phyloP scores from a whole-genome alignment of 495 filamentous ascomycete species.

The Apiosordaria backusii region DNA sequence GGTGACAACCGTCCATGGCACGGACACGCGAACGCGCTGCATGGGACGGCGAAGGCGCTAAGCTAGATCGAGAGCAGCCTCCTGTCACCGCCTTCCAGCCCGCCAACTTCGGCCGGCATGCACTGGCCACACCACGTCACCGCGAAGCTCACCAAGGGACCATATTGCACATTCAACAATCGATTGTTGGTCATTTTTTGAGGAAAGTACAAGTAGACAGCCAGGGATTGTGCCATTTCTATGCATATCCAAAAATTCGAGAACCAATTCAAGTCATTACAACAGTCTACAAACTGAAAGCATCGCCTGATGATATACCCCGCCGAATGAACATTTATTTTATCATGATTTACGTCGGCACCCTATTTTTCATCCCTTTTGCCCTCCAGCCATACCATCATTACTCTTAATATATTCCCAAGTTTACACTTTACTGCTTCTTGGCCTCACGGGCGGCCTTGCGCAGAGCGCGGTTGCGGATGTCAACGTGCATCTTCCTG shows the following conservation, averaged over 20 bases:
- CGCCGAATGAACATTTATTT: background rate
- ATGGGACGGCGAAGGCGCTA: slow-evolving; percentile 17
- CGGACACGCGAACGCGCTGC: slow-evolving; percentile 28
- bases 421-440: slow-evolving; percentile 42
- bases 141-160: no score
- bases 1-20: slow-evolving; percentile 17
- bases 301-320: background rate
- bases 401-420: background rate
- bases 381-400: background rate
- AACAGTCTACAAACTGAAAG: background rate
- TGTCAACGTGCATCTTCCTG: slow-evolving; percentile 75
- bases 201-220: background rate
- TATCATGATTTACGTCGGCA: background rate
- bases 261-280: background rate
- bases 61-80: slow-evolving; percentile 7
- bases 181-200: background rate
- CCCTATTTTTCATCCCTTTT: background rate
- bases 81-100: slow-evolving; percentile 25
- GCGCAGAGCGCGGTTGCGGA: slow-evolving; percentile 80
- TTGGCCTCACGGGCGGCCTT: slow-evolving; percentile 83
- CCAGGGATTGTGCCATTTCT: background rate
- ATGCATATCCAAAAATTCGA: background rate
- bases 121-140: background rate
- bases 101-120: background rate
- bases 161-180: no score